Percentiles rank a stretch among this genome's conserved stretches.
Conservation (phyloP, 306 rosid genomes). For the Begonia fuchsioides region DNA sequence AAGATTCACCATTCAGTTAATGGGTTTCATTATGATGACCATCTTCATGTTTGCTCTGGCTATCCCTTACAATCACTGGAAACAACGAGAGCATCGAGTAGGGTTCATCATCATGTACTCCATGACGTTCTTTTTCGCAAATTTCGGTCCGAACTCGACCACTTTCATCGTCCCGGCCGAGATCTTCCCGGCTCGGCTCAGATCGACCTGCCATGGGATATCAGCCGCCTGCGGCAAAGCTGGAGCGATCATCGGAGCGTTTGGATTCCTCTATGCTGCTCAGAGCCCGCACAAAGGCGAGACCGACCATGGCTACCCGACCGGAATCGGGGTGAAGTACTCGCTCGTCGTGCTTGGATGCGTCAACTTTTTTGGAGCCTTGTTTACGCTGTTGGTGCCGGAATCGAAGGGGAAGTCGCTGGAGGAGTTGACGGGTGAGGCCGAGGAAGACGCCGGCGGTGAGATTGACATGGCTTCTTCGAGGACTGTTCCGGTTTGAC, state of each 20-base stretch:
- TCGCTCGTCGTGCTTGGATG: constrained; percentile 4
- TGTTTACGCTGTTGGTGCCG: constrained; percentile 10
- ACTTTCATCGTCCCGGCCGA: constrained; percentile 12
- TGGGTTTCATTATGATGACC: constrained; percentile 14
- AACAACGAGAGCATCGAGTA: neutral
- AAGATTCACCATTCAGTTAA: constrained; percentile 8
- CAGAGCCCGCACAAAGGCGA: neutral
- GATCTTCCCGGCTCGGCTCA: constrained; percentile 12
- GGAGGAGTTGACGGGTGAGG: constrained; percentile 7
- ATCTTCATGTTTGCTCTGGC: constrained; percentile 17
- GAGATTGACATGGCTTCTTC: no score
- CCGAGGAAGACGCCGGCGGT: neutral
- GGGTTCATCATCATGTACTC: constrained; percentile 8
- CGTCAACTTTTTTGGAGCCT: neutral
- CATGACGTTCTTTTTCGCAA: constrained; percentile 10
- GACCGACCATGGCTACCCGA: constrained; percentile 10
- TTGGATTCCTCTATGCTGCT: constrained; percentile 10
- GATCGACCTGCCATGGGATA: constrained; percentile 18
- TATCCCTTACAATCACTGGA: constrained; percentile 12
- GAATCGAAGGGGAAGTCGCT: constrained; percentile 14
- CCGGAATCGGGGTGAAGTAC: constrained; percentile 11
- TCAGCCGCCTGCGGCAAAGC: constrained; percentile 11
- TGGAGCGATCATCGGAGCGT: constrained; percentile 13
- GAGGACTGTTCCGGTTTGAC: no score
- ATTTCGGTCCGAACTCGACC: constrained; percentile 13